Evolutionary conservation across 2,329 filamentous ascomycete genomes (phyloP), one percentile per base, ranked within the genome.

Genomic region (Xylariaceae sp.): DNA sequence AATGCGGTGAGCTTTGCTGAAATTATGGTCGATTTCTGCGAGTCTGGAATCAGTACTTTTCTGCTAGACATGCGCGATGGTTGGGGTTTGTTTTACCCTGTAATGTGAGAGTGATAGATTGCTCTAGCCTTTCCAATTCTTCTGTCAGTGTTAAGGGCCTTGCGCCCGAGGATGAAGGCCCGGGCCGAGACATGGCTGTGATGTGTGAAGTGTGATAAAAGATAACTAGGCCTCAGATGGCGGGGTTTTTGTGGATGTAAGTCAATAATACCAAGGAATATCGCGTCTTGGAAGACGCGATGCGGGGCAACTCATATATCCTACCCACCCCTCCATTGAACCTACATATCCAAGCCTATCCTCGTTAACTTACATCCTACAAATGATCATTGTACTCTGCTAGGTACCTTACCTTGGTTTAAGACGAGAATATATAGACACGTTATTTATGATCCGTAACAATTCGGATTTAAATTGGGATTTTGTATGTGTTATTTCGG

Each of bases 11-110:
- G 93, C 91, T 62, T 88, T 89, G 71, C 88, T 96, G 67, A 98
- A 98, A 70, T 98, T 98, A 68, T 89, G 87, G 66, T 98, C 93
- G 71, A 98, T 98, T 74, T 98, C 93, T 94, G 59, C 14, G 34
- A 21, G 25, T 21, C 22, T 16, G 6, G 4, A 37, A 21, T 55
- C 42, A 49, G 45, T 50, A 37, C 14, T 21, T 33, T 23, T 6
- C n/a, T n/a, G n/a, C n/a, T n/a, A n/a, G n/a, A 23, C n/a, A 19
- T 22, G 4, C 5, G 22, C n/a, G 17, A 27, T 3, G 25, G 23
- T 22, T 12, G 4, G 20, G 20, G 7, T 23, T 21, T 14, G 11
- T 33, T 33, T 48, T 66, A 86, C 88, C 89, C 83, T 97, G 93
- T 19, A 98, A 75, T 0, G 92, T 97, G 33, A 97, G 75, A 0